Percentiles rank a stretch among this genome's conserved stretches.
Conservation (phyloP, 2,329 filamentous ascomycete species). For the Pestalotiopsis sp. region DNA sequence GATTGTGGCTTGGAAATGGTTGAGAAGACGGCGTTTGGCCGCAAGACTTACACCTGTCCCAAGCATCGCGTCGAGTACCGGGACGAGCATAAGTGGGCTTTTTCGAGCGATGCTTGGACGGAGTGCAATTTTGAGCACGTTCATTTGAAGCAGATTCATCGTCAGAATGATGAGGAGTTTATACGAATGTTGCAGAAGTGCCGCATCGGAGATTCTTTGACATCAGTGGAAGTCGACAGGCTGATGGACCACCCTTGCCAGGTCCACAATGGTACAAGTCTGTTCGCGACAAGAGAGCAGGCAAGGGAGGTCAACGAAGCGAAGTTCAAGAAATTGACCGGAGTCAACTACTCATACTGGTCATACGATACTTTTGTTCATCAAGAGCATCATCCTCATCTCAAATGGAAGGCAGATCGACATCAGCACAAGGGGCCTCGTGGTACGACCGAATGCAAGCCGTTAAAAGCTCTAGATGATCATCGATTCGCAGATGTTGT, state of each 20-base stretch:
- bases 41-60: conserved; percentile 32
- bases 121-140: conserved; percentile 56
- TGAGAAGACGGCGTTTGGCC: neutral
- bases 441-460: conserved; percentile 21
- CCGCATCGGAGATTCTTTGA: conserved; percentile 29
- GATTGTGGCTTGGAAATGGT: conserved; percentile 43
- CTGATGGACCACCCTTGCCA: conserved; percentile 48
- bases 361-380: conserved; percentile 44
- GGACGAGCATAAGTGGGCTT: conserved; percentile 63
- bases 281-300: conserved; percentile 45
- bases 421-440: conserved; percentile 16
- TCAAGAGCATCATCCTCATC: conserved; percentile 29
- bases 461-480: conserved; percentile 39
- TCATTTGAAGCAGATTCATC: conserved; percentile 56
- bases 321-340: conserved; percentile 35
- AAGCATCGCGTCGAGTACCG: conserved; percentile 36
- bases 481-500: conserved; percentile 48
- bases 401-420: conserved; percentile 25
- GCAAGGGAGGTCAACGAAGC: conserved; percentile 37
- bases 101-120: conserved; percentile 56
- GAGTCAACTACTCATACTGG: conserved; percentile 30
- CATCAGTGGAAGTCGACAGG: conserved; percentile 36
- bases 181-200: conserved; percentile 55
- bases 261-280: conserved; percentile 43
- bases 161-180: conserved; percentile 57